Evolutionary conservation across 2,329 filamentous ascomycete genomes (phyloP).

Genomic region (Aspergillus clavatus): DNA sequence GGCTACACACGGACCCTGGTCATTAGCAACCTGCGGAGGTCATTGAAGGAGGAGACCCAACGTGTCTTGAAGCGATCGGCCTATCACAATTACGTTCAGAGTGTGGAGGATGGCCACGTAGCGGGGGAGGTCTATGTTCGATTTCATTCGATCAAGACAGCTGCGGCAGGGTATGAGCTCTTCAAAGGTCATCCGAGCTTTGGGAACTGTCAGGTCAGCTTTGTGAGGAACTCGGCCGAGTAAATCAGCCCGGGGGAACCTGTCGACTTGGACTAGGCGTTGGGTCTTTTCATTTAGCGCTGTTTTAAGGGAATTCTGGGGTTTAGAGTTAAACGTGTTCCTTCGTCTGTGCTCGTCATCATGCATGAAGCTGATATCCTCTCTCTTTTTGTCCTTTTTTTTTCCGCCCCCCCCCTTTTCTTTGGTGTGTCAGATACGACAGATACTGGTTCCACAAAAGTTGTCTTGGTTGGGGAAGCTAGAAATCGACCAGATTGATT

Average conservation of each 20-base stretch:
- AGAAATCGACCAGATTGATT: too few species aligned
- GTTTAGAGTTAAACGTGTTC: too few species aligned
- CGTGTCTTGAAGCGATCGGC: conserved; percentile 7
- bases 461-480: too few species aligned
- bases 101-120: conserved; percentile 10
- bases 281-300: background rate
- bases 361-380: background rate
- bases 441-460: too few species aligned
- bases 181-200: conserved; percentile 13
- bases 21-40: conserved; percentile 11
- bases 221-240: conserved; percentile 6
- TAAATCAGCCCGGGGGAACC: background rate
- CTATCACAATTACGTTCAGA: conserved; percentile 14
- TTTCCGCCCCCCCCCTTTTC: too few species aligned
- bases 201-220: conserved; percentile 12
- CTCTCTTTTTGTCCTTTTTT: background rate
- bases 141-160: conserved; percentile 20
- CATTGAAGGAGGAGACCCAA: conserved; percentile 7
- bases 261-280: background rate
- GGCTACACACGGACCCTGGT: conserved; percentile 26
- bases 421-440: too few species aligned
- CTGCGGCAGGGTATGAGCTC: conserved; percentile 10
- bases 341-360: background rate
- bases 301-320: too few species aligned
- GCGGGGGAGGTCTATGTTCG: conserved; percentile 11